phyloP scores from a whole-genome alignment of 208 protist genomes.

The Strigomonas galati region DNA sequence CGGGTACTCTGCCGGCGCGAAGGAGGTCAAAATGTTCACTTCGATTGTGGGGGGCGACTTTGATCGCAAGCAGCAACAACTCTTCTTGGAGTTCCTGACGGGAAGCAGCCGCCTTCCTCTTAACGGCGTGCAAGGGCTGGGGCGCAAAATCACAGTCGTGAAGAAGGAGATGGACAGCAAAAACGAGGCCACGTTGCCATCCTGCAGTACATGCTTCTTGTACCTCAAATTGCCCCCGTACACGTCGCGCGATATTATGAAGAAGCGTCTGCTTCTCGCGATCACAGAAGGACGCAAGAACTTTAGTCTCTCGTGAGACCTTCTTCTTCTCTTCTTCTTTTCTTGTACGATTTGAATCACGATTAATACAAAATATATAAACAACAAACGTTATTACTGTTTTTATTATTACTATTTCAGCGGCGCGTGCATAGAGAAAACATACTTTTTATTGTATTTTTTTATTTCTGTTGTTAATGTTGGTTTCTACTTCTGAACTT shows the following conservation, averaged over 20 bases:
- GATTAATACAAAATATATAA: no score
- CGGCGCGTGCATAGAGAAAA: no score
- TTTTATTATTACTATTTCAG: constrained; percentile 7
- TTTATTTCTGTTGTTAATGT: not conserved
- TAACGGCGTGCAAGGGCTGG: constrained; percentile 71
- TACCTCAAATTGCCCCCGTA: constrained; percentile 92
- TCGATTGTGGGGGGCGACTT: constrained; percentile 70
- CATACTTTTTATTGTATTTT: not conserved
- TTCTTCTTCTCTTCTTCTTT: constrained; percentile 8
- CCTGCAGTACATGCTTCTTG: constrained; percentile 90
- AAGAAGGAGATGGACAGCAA: constrained; percentile 73
- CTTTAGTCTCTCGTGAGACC: constrained; percentile 80
- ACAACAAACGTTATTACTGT: no score
- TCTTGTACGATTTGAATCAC: no score
- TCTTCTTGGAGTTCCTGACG: constrained; percentile 91
- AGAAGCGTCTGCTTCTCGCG: constrained; percentile 60
- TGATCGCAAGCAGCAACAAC: constrained; percentile 49
- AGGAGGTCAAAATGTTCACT: constrained; percentile 65
- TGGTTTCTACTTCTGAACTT: not conserved
- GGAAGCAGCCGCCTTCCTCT: constrained; percentile 75
- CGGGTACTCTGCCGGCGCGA: constrained; percentile 69
- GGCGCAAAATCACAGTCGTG: constrained; percentile 75
- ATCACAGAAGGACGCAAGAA: constrained; percentile 82
- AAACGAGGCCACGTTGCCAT: constrained; percentile 76
- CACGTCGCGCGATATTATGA: constrained; percentile 62